phyloP scores from a whole-genome alignment of 495 filamentous ascomycete species.

The Xanthoparmelia taractica region DNA sequence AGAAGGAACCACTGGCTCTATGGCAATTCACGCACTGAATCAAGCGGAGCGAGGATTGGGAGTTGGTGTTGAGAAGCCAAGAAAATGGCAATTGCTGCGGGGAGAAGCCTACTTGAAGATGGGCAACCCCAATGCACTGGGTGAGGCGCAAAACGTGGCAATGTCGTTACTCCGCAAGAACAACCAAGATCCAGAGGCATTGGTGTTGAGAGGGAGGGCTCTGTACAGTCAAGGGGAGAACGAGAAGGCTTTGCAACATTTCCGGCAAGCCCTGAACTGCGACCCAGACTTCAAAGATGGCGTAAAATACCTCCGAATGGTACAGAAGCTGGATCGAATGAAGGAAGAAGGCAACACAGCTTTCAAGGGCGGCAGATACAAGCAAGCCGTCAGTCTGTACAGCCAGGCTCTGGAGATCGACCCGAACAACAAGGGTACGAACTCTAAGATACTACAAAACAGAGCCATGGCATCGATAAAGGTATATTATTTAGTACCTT shows the following conservation, averaged over 20 bases:
- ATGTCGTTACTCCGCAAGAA: conserved; percentile 80
- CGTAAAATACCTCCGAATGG: conserved; percentile 72
- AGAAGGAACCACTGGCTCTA: conserved; percentile 68
- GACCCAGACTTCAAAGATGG: conserved; percentile 88
- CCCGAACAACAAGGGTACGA: conserved; percentile 82
- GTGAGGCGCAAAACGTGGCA: conserved; percentile 86
- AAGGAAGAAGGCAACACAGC: conserved; percentile 88
- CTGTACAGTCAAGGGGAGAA: conserved; percentile 90
- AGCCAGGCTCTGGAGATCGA: conserved; percentile 78
- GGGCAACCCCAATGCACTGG: conserved; percentile 78
- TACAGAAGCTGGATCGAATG: conserved; percentile 83
- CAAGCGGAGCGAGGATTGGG: conserved; percentile 77
- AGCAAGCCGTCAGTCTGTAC: conserved; percentile 75
- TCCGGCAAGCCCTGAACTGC: conserved; percentile 79
- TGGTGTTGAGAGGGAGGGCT: conserved; percentile 80
- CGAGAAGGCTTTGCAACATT: conserved; percentile 87
- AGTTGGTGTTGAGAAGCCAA: conserved; percentile 60
- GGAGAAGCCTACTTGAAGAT: conserved; percentile 94
- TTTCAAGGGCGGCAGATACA: conserved; percentile 77
- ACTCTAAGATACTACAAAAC: conserved; percentile 90
- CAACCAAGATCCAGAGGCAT: conserved; percentile 83
- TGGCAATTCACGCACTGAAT: conserved; percentile 87
- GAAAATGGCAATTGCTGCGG: conserved; percentile 87
- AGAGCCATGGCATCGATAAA: conserved; percentile 68
- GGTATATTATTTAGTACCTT: conserved; percentile 27